Conservation (phyloP, 1,139 yeast species). For the Hanseniaspora sp. region DNA sequence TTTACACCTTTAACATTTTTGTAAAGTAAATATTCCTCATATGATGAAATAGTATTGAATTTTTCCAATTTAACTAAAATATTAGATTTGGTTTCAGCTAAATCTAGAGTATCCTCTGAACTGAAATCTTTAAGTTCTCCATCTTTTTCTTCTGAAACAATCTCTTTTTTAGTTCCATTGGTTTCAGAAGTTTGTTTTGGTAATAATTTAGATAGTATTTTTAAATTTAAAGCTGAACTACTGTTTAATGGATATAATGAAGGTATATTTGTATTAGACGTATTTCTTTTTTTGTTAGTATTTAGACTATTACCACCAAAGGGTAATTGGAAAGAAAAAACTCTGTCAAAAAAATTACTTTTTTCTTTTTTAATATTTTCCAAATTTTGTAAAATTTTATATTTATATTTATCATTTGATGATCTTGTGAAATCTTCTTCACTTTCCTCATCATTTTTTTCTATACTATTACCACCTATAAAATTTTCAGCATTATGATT, state of each 20-base stretch:
- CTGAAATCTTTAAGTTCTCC: conserved; percentile 11
- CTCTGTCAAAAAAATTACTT: conserved; percentile 25
- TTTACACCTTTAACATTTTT: conserved; percentile 48
- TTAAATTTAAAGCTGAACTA: conserved; percentile 9
- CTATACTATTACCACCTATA: neutral
- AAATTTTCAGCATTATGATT: neutral
- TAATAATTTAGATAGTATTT: conserved; percentile 18
- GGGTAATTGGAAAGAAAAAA: conserved; percentile 37
- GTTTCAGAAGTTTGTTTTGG: conserved; percentile 18
- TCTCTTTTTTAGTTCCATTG: neutral
- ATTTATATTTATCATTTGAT: no score
- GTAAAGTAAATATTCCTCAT: conserved; percentile 55
- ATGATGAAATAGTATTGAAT: conserved; percentile 48
- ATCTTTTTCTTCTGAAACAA: neutral
- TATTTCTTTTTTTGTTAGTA: conserved; percentile 4
- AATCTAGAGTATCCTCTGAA: no score
- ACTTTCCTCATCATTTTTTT: neutral
- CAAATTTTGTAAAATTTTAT: no score
- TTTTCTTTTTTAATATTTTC: no score
- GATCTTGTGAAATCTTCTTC: neutral
- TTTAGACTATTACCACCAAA: conserved; percentile 30
- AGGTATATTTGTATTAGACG: conserved; percentile 16
- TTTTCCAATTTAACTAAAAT: conserved; percentile 37
- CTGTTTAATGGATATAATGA: conserved; percentile 17
- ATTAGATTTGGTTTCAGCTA: conserved; percentile 23